A percentile compares a stretch with the other conserved stretches of the same genome.
These are phyloP conservation scores for Passalora sequoiae DNA, from an alignment of 2,329 filamentous ascomycete species.

Conservation along the genomic window DNA sequence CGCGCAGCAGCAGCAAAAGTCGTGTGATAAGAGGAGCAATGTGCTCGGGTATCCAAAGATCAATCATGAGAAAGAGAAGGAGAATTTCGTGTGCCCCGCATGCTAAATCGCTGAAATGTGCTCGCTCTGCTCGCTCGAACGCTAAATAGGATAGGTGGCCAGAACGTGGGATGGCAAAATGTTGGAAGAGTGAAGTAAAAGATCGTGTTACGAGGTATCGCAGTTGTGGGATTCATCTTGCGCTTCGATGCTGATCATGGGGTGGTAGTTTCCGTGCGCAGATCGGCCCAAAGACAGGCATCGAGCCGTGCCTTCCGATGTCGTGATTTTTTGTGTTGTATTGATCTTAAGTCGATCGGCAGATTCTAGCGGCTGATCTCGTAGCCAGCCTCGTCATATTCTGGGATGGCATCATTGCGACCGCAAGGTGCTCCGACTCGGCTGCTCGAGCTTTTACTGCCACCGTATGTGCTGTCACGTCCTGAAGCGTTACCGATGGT, in stretches of 20 bases:
- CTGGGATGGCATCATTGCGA: constrained; percentile 8
- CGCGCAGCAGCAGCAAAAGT: too few species aligned
- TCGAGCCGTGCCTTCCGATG: too few species aligned
- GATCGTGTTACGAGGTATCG: too few species aligned
- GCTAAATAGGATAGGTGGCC: neutral
- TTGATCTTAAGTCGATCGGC: neutral
- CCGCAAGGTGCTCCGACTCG: constrained; percentile 17
- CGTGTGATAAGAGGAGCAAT: too few species aligned
- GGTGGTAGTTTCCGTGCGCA: too few species aligned
- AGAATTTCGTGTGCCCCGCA: too few species aligned
- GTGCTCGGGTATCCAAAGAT: constrained; percentile 11
- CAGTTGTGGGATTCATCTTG: too few species aligned
- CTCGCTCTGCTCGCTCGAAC: constrained; percentile 16
- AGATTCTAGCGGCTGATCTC: neutral
- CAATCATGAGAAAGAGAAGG: neutral
- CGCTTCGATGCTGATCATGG: too few species aligned
- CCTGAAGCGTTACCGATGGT: constrained; percentile 22
- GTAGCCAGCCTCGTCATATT: constrained; percentile 15
- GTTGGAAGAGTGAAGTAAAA: too few species aligned
- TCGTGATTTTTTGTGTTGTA: too few species aligned
- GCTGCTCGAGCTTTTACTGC: constrained; percentile 20
- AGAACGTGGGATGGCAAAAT: neutral
- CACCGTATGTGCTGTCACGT: constrained; percentile 23
- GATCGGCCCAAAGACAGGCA: too few species aligned
- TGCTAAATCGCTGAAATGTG: too few species aligned